Percentiles rank a stretch among this genome's conserved stretches.
Conservation (phyloP, 1,139 yeast species). For the Blastobotrys persicus region DNA sequence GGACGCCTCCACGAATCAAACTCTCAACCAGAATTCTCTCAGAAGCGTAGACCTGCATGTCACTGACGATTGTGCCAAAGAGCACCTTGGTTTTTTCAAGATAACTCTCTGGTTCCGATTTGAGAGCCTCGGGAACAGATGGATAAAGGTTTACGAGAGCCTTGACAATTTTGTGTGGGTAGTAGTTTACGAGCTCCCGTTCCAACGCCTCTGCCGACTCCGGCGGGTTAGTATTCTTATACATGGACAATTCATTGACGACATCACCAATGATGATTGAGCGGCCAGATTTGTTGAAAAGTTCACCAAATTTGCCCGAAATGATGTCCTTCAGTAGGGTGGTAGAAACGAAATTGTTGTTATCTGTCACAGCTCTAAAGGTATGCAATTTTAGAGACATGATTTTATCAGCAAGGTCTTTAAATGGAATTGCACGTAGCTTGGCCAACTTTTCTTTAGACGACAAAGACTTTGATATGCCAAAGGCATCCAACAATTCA, state of each 20-base stretch:
- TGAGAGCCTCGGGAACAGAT: conserved; percentile 4
- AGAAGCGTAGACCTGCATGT: conserved; percentile 43
- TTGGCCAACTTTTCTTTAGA: conserved; percentile 27
- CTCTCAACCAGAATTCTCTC: conserved; percentile 37
- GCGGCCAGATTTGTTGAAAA: conserved; percentile 29
- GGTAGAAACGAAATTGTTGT: conserved; percentile 34
- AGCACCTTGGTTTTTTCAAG: conserved; percentile 25
- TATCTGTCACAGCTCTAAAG: conserved; percentile 44
- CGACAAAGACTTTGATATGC: conserved; percentile 16
- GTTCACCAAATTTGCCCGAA: conserved; percentile 37
- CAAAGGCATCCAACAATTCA: conserved; percentile 33
- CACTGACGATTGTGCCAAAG: conserved; percentile 41
- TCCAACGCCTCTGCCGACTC: conserved; percentile 59
- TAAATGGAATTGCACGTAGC: conserved; percentile 29
- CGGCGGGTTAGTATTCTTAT: conserved; percentile 44
- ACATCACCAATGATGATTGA: conserved; percentile 43
- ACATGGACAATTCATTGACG: conserved; percentile 38
- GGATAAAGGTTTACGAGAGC: conserved; percentile 36
- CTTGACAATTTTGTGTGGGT: conserved; percentile 35
- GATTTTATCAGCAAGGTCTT: conserved; percentile 33
- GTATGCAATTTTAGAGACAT: conserved; percentile 38
- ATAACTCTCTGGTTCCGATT: conserved; percentile 19
- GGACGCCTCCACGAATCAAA: conserved; percentile 32
- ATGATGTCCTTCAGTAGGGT: conserved; percentile 35
- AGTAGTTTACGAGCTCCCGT: conserved; percentile 45